A percentile compares a stretch with the other conserved stretches of the same genome.
These are phyloP conservation scores for Tuber borchii DNA, from an alignment of 495 filamentous ascomycete genomes.

Conservation along the genomic window DNA sequence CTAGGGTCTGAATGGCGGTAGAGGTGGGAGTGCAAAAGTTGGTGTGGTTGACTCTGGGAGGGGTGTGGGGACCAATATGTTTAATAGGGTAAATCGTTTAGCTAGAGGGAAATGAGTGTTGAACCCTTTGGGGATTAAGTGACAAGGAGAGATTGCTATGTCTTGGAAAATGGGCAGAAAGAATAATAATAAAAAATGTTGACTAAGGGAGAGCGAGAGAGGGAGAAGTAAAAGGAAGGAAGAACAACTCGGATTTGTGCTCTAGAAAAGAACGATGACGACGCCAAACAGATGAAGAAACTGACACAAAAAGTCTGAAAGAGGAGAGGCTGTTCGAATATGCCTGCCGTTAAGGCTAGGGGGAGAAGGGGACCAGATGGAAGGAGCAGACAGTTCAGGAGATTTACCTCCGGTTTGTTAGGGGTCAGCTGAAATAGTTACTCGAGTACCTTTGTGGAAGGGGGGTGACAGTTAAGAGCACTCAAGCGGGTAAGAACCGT, in stretches of 20 bases:
- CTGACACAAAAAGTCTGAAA: slow-evolving; percentile 1
- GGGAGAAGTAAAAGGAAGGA: neutral
- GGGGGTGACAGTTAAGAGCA: neutral
- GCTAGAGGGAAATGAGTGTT: neutral
- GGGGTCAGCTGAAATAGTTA: neutral
- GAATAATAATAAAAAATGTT: neutral
- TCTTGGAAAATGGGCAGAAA: neutral
- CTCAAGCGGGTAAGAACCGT: neutral
- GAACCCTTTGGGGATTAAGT: neutral
- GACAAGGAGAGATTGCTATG: slow-evolving; percentile 5
- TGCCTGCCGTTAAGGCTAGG: neutral
- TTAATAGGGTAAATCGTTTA: neutral
- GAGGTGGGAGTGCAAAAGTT: neutral
- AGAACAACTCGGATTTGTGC: neutral
- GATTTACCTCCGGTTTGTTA: neutral
- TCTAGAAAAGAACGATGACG: neutral
- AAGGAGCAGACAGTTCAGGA: neutral
- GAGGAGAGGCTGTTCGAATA: neutral
- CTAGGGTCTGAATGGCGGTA: neutral
- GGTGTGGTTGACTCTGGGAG: neutral
- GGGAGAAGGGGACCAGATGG: neutral
- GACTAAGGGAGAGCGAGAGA: neutral
- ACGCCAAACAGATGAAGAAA: neutral
- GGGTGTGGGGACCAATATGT: neutral
- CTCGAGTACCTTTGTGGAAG: neutral